These are phyloP conservation scores for Xylariaceae sp. DNA, from an alignment of 2,329 filamentous ascomycete genomes.

Conservation along the genomic window DNA sequence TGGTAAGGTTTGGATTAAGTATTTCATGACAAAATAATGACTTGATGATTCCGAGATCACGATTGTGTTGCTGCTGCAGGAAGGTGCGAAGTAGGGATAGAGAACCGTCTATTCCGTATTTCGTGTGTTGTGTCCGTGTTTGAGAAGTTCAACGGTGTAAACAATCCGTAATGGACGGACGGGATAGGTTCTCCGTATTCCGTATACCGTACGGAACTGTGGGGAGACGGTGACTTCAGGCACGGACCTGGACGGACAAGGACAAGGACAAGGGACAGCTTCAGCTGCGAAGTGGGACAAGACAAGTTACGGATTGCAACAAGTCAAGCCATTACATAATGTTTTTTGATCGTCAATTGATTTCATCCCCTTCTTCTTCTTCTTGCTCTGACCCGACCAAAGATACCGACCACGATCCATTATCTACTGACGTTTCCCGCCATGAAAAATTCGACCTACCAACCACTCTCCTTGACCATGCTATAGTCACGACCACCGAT, in stretches of 20 bases:
- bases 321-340: not conserved
- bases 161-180: too few species aligned
- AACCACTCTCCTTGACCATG: not conserved
- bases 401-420: not conserved
- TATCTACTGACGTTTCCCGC: not conserved
- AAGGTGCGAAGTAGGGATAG: not conserved
- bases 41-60: not conserved
- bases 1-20: not conserved
- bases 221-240: too few species aligned
- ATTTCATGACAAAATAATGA: not conserved
- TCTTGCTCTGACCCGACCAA: not conserved
- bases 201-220: too few species aligned
- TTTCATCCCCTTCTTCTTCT: not conserved
- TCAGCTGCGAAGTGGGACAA: too few species aligned
- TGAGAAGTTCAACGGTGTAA: too few species aligned
- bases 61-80: not conserved
- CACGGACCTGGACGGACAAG: too few species aligned
- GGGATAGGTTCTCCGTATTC: too few species aligned
- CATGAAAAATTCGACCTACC: not conserved
- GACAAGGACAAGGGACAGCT: too few species aligned
- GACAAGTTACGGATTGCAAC: not conserved
- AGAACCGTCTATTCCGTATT: not conserved
- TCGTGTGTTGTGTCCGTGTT: too few species aligned
- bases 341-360: not conserved
- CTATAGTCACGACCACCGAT: not conserved